These are phyloP conservation scores for Phaeoacremonium minimum DNA, from an alignment of 2,329 filamentous ascomycete species.

Conservation along the genomic window DNA sequence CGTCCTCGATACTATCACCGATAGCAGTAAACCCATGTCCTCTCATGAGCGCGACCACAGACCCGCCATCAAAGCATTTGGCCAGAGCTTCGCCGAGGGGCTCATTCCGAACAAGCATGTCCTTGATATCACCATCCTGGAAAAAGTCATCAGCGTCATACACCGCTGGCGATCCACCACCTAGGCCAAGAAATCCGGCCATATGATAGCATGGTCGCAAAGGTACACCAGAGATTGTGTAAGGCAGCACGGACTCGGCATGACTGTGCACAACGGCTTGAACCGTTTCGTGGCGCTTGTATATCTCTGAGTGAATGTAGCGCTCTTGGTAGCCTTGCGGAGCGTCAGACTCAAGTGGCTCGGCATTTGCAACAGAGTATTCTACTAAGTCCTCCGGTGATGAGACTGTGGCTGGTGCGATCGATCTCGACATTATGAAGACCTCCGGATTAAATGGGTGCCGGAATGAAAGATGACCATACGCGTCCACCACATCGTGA, in stretches of 20 bases:
- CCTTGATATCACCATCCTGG: slow-evolving; percentile 18
- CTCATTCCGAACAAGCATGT: slow-evolving; percentile 30
- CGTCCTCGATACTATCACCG: slow-evolving; percentile 29
- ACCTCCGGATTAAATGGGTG: slow-evolving; percentile 36
- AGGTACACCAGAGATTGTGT: slow-evolving; percentile 30
- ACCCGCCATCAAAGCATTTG: slow-evolving; percentile 19
- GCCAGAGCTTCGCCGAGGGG: slow-evolving; percentile 28
- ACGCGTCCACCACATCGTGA: slow-evolving; percentile 46
- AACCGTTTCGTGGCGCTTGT: slow-evolving; percentile 31
- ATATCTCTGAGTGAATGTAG: slow-evolving; percentile 41
- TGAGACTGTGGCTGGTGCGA: slow-evolving; percentile 41
- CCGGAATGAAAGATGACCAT: slow-evolving; percentile 49
- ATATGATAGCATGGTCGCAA: slow-evolving; percentile 36
- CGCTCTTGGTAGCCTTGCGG: slow-evolving; percentile 36
- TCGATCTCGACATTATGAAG: slow-evolving; percentile 43
- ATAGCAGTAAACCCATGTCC: slow-evolving; percentile 37
- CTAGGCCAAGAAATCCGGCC: slow-evolving; percentile 33
- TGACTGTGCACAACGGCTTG: slow-evolving; percentile 39
- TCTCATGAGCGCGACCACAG: slow-evolving; percentile 36
- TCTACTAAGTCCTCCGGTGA: slow-evolving; percentile 37
- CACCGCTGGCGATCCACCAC: slow-evolving; percentile 18
- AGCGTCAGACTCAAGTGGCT: slow-evolving; percentile 30
- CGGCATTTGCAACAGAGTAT: slow-evolving; percentile 35
- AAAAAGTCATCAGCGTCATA: slow-evolving; percentile 25
- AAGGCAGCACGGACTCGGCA: slow-evolving; percentile 34